These are phyloP conservation scores for Saccharomycopsis sp. DNA, from an alignment of 805 yeast species.

Conservation along the genomic window DNA sequence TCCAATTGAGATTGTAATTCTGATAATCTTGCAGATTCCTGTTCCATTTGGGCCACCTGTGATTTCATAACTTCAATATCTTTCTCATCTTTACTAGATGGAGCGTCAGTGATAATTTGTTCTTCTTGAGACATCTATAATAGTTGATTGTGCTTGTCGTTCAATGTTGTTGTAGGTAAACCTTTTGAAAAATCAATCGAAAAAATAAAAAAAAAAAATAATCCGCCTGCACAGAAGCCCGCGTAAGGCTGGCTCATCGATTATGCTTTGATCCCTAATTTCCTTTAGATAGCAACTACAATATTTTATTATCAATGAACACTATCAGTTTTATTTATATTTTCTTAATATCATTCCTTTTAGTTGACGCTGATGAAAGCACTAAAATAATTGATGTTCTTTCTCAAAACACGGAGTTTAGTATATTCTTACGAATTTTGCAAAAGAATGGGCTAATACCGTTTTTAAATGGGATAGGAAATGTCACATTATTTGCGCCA, in stretches of 20 bases:
- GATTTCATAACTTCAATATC: conserved; percentile 29
- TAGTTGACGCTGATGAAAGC: conserved; percentile 2
- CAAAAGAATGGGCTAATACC: conserved; percentile 63
- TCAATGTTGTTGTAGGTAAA: too few relatives aligned
- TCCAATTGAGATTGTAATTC: conserved; percentile 48
- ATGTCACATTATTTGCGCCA: conserved; percentile 76
- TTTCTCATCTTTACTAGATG: conserved; percentile 14
- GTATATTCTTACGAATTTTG: conserved; percentile 50
- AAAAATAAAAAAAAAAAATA: too few relatives aligned
- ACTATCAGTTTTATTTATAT: not conserved
- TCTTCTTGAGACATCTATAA: too few relatives aligned
- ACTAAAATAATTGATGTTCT: conserved; percentile 59
- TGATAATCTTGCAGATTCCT: conserved; percentile 55
- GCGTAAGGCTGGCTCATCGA: too few relatives aligned
- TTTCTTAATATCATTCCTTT: not conserved
- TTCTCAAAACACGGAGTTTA: conserved; percentile 61
- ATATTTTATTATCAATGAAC: not conserved
- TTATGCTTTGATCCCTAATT: too few relatives aligned
- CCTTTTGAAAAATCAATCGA: too few relatives aligned
- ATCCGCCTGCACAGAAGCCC: too few relatives aligned
- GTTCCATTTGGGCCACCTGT: conserved; percentile 45
- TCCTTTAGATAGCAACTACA: not conserved
- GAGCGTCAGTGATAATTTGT: too few relatives aligned
- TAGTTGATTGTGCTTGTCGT: too few relatives aligned
- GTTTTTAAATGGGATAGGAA: conserved; percentile 46